Evolutionary conservation across 805 yeast genomes (phyloP).

Genomic region (Jamesozyma lodderae): DNA sequence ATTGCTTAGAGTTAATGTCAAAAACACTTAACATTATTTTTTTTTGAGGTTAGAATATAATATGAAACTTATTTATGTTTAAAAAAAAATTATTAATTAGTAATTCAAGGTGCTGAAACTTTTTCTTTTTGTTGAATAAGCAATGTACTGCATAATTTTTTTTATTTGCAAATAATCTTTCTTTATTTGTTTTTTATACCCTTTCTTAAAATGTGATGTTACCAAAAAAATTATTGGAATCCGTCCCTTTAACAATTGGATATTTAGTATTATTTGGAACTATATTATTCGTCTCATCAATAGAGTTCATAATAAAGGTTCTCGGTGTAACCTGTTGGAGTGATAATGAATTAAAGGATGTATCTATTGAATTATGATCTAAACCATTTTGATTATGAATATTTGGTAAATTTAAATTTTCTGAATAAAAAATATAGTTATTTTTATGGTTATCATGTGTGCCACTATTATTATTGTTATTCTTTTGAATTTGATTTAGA

Average conservation of each 20-base stretch:
- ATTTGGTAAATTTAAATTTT: neutral
- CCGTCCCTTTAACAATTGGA: neutral
- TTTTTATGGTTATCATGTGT: neutral
- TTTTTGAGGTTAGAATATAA: too few relatives aligned
- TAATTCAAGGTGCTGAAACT: too few relatives aligned
- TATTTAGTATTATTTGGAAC: neutral
- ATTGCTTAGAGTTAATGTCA: too few relatives aligned
- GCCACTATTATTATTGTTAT: neutral
- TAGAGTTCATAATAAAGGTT: neutral
- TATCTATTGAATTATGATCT: too few relatives aligned
- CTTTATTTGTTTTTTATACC: neutral
- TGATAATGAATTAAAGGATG: neutral
- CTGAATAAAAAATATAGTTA: neutral
- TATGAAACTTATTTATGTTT: too few relatives aligned
- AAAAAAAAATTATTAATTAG: too few relatives aligned
- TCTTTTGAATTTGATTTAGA: neutral
- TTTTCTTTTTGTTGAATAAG: too few relatives aligned
- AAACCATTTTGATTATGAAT: neutral
- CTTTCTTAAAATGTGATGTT: conserved; percentile 5
- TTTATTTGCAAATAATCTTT: neutral
- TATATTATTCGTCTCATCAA: neutral
- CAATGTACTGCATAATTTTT: too few relatives aligned
- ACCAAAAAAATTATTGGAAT: conserved; percentile 1
- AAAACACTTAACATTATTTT: too few relatives aligned
- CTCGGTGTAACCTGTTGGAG: neutral